A percentile compares a stretch with the other conserved stretches of the same genome.
Evolutionary conservation across 805 yeast genomes (phyloP).

Genomic region (Hanseniaspora valbyensis): DNA sequence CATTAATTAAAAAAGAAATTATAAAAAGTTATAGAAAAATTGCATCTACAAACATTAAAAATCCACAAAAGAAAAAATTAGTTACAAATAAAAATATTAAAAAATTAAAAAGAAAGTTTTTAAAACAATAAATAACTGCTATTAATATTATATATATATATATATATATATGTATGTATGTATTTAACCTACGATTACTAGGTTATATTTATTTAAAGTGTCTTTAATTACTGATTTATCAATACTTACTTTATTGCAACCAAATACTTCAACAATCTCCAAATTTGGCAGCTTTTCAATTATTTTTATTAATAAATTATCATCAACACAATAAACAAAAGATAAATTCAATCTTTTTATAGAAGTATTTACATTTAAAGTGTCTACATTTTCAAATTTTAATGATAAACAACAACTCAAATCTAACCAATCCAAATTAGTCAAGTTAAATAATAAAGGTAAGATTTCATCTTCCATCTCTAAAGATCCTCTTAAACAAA

Average conservation of each 20-base stretch:
- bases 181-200: conserved; percentile 41
- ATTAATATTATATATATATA: background rate
- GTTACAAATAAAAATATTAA: background rate
- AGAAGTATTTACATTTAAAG: conserved; percentile 39
- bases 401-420: conserved; percentile 61
- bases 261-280: conserved; percentile 65
- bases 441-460: conserved; percentile 49
- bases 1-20: background rate
- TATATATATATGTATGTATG: too few species aligned
- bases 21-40: background rate
- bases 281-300: conserved; percentile 52
- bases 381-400: conserved; percentile 40
- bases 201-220: conserved; percentile 64
- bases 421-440: conserved; percentile 50
- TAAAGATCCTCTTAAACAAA: conserved; percentile 56
- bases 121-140: background rate
- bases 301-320: conserved; percentile 48
- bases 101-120: too few species aligned
- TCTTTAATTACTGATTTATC: conserved; percentile 41
- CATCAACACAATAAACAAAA: conserved; percentile 67
- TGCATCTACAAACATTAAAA: too few species aligned
- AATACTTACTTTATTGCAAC: conserved; percentile 57
- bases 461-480: conserved; percentile 54
- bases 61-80: too few species aligned
- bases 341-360: conserved; percentile 65